Base-by-base conservation (phyloP, 768 basidiomycete species). In the Lentinula edodes region DNA sequence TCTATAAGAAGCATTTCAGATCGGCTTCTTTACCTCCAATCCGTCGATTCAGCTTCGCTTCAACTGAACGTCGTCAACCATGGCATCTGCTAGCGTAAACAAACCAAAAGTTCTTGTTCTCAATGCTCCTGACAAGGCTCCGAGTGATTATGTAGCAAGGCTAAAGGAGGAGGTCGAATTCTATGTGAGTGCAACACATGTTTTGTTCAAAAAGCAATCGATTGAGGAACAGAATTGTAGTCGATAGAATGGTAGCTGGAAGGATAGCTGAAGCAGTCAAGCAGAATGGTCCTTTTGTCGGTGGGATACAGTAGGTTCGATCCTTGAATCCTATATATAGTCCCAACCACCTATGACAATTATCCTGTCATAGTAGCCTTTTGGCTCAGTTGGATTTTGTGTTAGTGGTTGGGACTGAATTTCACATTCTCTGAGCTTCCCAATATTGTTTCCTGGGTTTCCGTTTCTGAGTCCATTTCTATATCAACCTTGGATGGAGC, bases 21-120 rank as follows among this genome's bases (percentile, higher is more conserved):
- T 43, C n/a, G 45, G 5, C 3, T n/a, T 20, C 18, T n/a, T 46
- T 46, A n/a, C 0, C n/a, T 7, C 51, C 0, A 15, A 12, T 12
- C 45, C 34, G 34, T 16, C 51, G 51, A 52, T 35, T 9, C 51
- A 6, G 15, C 51, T 52, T 52, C 51, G 28, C 8, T 16, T 46
- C 16, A n/a, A n/a, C n/a, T 46, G 15, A 52, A 35, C 51, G 10
- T n/a, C 51, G 8, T 16, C 51, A 13, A 56, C 0, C 4, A 42
- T 56, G 55, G 23, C 55, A 10, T 12, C 13, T 6, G 16, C 57
- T 5, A 42, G 10, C 55, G 23, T 16, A 8, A 18, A 35, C 8
- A 55, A 55, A 54, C 60, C 60, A 3, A 61, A 54, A 46, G 60
- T 55, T 32, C 52, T 61, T 3, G 18, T 54, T 23, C 41, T 61